Percentiles rank a stretch among this genome's conserved stretches.
These are phyloP conservation scores for Chara braunii DNA, from an alignment of 139 green algal species.

Conservation along the genomic window DNA sequence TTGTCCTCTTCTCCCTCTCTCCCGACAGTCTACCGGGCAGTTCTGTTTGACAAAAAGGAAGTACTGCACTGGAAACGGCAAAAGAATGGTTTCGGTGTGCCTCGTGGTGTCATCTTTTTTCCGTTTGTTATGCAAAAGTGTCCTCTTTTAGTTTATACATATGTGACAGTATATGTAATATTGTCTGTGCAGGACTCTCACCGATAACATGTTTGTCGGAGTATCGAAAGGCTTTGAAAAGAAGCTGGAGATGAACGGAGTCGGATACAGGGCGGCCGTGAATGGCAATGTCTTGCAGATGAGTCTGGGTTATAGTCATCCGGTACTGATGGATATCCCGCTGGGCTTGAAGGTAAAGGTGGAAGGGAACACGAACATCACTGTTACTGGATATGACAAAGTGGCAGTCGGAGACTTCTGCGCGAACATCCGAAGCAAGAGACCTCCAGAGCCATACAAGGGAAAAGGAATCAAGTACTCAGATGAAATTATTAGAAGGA, in stretches of 20 bases:
- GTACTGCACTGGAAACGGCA: too few species aligned
- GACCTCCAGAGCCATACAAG: constrained; percentile 93
- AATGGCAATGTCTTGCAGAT: constrained; percentile 68
- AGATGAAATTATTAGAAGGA: constrained; percentile 82
- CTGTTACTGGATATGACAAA: constrained; percentile 76
- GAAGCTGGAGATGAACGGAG: constrained; percentile 66
- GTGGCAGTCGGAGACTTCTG: constrained; percentile 81
- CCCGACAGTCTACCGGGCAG: too few species aligned
- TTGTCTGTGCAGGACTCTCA: constrained; percentile 48
- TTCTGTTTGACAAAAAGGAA: too few species aligned
- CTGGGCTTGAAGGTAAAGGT: constrained; percentile 71
- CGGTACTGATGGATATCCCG: constrained; percentile 65
- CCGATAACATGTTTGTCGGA: constrained; percentile 87
- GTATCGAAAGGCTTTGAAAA: constrained; percentile 77
- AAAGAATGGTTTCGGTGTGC: too few species aligned
- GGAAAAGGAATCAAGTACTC: constrained; percentile 71
- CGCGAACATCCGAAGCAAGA: constrained; percentile 71
- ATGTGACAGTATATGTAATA: too few species aligned
- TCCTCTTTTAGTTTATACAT: too few species aligned
- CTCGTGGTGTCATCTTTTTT: too few species aligned
- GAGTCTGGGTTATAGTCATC: constrained; percentile 85
- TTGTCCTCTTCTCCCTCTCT: too few species aligned
- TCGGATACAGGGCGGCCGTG: constrained; percentile 83
- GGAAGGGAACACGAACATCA: constrained; percentile 78
- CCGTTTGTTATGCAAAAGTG: too few species aligned